Evolutionary conservation across 139 green algal species (phyloP), one percentile per base, ranked within the genome.

Genomic region (Chlorella ohadii): DNA sequence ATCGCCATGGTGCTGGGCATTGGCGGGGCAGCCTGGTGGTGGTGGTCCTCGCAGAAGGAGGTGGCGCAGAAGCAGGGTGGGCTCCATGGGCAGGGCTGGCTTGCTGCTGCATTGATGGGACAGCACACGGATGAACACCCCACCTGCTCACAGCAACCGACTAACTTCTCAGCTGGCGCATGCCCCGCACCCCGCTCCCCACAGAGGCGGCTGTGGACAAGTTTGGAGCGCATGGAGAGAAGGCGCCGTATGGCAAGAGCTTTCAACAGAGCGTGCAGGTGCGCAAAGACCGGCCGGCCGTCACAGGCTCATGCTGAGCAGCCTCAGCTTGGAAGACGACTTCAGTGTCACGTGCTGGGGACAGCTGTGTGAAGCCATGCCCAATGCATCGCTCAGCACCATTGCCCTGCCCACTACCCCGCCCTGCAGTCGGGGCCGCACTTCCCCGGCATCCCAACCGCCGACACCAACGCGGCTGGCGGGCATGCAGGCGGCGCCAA

Each of bases 171-270:
- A 16, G 9, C 17, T 51, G 41, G 13, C 16, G 23, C 38, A 31
- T 33, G 47, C 11, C 51, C 15, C 44, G 7, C 7, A 16, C 9
- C 44, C 44, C 44, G 9, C 6, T 16, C 44, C 13, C 4, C 33
- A 41, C 78, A 83, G 78, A 41, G 31, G 83, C 73, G n/a, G 83
- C 83, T 0, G 72, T 71, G 31, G 57, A 87, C 31, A 68, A 20
- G 28, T 79, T 83, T 78, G 83, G 82, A 22, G n/a, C 27, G 9
- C 83, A 87, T 31, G 83, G 83, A 36, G 83, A 87, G 64, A 87
- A 87, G 61, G 61, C 47, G 39, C 0, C 31, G 5, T 74, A 73
- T 27, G 82, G 82, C 16, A 38, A 31, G n/a, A 38, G 34, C 74
- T 81, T 81, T 31, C 68, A 81, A 34, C 19, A 47, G 47, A 34